Conservation (phyloP, 2,329 filamentous ascomycete species). For the Bipolaris oryzae region DNA sequence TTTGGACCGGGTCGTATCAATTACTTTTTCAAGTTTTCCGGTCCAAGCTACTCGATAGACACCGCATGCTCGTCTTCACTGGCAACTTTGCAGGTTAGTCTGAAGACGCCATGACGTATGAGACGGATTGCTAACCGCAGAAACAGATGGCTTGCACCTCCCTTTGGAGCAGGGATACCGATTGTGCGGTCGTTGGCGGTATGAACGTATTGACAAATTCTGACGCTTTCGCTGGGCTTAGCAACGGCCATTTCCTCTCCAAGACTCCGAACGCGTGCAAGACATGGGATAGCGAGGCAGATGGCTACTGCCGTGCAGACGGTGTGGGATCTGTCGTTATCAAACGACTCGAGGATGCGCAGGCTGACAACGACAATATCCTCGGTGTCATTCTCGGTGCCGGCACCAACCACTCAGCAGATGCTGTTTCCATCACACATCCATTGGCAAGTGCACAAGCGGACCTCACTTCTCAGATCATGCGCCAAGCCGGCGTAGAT, state of each 20-base stretch:
- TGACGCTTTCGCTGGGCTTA: neutral
- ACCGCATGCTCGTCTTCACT: conserved; percentile 47
- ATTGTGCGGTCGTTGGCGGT: conserved; percentile 32
- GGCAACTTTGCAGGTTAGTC: conserved; percentile 20
- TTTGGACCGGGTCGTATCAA: conserved; percentile 60
- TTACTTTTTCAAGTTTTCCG: conserved; percentile 41
- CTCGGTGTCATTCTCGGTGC: conserved; percentile 35
- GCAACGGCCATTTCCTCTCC: neutral
- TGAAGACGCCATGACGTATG: no score
- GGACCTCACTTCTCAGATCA: conserved; percentile 16
- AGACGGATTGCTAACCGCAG: no score
- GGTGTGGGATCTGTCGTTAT: conserved; percentile 30
- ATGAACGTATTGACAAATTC: conserved; percentile 17
- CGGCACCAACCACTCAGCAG: conserved; percentile 39
- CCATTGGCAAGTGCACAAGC: conserved; percentile 29
- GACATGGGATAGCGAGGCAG: neutral
- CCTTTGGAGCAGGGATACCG: conserved; percentile 26
- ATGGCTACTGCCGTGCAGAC: conserved; percentile 5
- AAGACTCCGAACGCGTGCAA: neutral
- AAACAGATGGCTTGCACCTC: no score
- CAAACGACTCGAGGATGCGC: conserved; percentile 34
- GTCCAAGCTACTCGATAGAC: conserved; percentile 52
- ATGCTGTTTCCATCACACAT: conserved; percentile 34
- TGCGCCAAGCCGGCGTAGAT: conserved; percentile 43
- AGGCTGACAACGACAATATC: conserved; percentile 38